These are phyloP conservation scores for Aspergillus affinis DNA, from an alignment of 495 filamentous ascomycete species.

Conservation along the genomic window DNA sequence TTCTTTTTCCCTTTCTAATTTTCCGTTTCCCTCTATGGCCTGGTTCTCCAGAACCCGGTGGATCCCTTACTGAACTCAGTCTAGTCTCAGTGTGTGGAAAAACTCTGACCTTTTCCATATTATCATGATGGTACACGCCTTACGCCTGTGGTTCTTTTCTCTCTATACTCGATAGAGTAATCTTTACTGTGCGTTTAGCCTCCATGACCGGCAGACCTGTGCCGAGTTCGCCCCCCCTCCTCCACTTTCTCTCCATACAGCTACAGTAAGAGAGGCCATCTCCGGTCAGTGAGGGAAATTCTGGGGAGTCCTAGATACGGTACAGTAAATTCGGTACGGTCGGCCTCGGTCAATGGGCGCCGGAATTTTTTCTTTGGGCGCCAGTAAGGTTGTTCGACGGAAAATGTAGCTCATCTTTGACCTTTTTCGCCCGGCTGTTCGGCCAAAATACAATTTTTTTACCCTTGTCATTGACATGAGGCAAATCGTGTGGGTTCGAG, in stretches of 20 bases:
- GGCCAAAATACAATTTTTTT: background rate
- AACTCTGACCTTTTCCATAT: conserved; percentile 26
- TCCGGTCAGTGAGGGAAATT: conserved; percentile 7
- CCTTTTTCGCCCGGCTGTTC: background rate
- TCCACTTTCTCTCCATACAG: conserved; percentile 9
- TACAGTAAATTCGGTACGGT: conserved; percentile 7
- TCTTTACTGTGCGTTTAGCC: conserved; percentile 13
- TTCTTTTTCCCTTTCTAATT: conserved; percentile 10
- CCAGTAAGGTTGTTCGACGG: background rate
- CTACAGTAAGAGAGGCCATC: conserved; percentile 5
- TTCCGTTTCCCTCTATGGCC: conserved; percentile 16
- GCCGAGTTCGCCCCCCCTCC: conserved; percentile 27
- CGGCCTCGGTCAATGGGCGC: conserved; percentile 8
- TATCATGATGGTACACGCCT: conserved; percentile 19
- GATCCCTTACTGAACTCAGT: conserved; percentile 13
- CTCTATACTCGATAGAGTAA: conserved; percentile 19
- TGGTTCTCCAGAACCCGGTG: conserved; percentile 17
- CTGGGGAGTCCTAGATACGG: conserved; percentile 3
- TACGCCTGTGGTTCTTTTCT: conserved; percentile 19
- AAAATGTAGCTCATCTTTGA: background rate
- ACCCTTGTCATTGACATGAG: background rate
- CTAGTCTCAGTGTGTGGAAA: conserved; percentile 18
- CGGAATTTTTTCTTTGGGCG: conserved; percentile 4
- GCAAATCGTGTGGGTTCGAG: background rate
- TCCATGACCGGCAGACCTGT: conserved; percentile 27